These are phyloP conservation scores for Leptographium flavum DNA, from an alignment of 2,329 filamentous ascomycete species.

Conservation along the genomic window DNA sequence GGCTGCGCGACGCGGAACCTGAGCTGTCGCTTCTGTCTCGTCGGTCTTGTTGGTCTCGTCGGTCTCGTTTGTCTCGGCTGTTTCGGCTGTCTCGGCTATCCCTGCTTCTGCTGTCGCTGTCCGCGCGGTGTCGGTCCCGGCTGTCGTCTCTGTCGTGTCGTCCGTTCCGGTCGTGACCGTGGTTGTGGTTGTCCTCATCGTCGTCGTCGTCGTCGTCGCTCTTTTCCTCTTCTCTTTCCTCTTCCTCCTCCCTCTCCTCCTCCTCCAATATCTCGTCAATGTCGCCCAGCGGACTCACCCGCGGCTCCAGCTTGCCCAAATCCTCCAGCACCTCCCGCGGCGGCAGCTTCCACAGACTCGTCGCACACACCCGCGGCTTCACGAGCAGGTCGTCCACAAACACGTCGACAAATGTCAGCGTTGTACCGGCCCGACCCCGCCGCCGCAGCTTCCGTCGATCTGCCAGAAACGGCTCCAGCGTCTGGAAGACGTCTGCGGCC, in stretches of 20 bases:
- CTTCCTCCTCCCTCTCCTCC: not conserved
- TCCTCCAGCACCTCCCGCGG: slow-evolving; percentile 74
- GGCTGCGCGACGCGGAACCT: no score
- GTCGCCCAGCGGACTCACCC: slow-evolving; percentile 70
- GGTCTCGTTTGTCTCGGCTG: no score
- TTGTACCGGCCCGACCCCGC: slow-evolving; percentile 58
- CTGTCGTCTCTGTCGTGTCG: not conserved
- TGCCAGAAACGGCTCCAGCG: slow-evolving; percentile 68
- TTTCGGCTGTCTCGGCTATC: not conserved
- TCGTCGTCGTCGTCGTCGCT: not conserved
- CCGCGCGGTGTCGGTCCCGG: not conserved
- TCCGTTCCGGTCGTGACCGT: not conserved
- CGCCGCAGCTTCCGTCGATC: slow-evolving; percentile 76
- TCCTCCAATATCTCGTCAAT: slow-evolving; percentile 53
- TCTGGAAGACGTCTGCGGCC: slow-evolving; percentile 64
- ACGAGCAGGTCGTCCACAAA: slow-evolving; percentile 86
- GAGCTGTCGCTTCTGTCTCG: no score
- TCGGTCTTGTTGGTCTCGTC: no score
- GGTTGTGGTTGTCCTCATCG: not conserved
- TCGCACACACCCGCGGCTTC: slow-evolving; percentile 82
- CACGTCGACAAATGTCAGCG: slow-evolving; percentile 71
- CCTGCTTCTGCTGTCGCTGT: not conserved
- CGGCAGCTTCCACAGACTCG: slow-evolving; percentile 84
- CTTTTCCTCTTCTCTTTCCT: not conserved
- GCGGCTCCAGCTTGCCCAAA: slow-evolving; percentile 70